Base-by-base conservation (phyloP, 1,284 basidiomycete species). In the Fomitopsis schrenkii region DNA sequence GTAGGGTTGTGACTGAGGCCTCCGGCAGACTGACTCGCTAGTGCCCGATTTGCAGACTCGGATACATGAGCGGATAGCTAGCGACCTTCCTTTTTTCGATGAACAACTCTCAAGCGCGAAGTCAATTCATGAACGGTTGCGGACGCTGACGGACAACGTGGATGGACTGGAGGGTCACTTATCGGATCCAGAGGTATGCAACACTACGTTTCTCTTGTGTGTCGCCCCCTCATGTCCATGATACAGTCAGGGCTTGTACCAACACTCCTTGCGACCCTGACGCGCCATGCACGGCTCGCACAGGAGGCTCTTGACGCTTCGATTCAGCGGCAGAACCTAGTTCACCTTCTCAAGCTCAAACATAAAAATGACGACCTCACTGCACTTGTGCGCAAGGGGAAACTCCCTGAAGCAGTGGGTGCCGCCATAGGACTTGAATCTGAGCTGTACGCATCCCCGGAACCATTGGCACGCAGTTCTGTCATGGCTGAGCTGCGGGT, bases 11-110 rank as follows among this genome's bases (percentile, higher is more conserved):
- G 3, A 12, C 15, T 7, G 19, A 19, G 19, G n/a, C 35, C 19
- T 26, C 30, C 8, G 14, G 19, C 52, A 54, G 33, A 38, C 35
- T 54, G 10, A 54, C 52, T 6, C 17, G 12, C 17, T n/a, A 33
- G 38, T 7, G 22, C 15, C 9, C 14, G 28, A 2, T 17, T 26
- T n/a, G 1, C 70, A 91, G 91, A 76, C 77, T 70, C 76, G 76
- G 65, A 85, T 93, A 64, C 84, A 88, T 65, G 84, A 88, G 63
- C 84, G 88, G 57, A 86, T 93, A 64, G 79, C 88, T 59, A 75
- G 75, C 14, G 82, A 91, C 70, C 73, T 85, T 5, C 83, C 85
- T 14, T 72, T 76, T 38, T 91, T 93, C 62, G 81, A 90, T 59
- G 76, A 77, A 19, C 91, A 93, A 67, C 68, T 88, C 15, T 73